phyloP scores from a whole-genome alignment of 768 basidiomycete species.

The Rhizopogon roseolus region DNA sequence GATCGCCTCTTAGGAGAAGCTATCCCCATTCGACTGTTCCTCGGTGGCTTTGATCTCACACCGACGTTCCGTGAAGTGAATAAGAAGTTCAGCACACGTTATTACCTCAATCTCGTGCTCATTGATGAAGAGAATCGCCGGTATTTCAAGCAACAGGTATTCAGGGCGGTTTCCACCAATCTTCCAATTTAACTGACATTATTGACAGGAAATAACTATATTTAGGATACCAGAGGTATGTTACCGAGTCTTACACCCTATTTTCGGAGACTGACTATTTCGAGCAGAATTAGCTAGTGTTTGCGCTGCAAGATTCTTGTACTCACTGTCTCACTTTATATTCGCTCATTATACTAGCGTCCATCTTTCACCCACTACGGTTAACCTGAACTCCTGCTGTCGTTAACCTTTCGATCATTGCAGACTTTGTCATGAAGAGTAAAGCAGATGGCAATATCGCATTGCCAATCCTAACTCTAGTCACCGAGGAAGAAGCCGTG shows the following conservation, averaged over 20 bases:
- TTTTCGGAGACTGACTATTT: conserved; percentile 3
- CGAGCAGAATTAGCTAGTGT: conserved; percentile 29
- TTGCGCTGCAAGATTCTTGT: neutral
- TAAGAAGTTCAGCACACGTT: conserved; percentile 97
- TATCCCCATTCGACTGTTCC: conserved; percentile 95
- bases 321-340: neutral
- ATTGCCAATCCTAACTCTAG: neutral
- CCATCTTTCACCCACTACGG: neutral
- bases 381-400: too few species aligned
- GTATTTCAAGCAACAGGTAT: conserved; percentile 95
- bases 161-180: conserved; percentile 4
- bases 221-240: conserved; percentile 86
- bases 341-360: neutral
- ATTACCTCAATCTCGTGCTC: conserved; percentile 95
- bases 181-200: neutral
- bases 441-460: neutral
- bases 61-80: conserved; percentile 99
- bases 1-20: conserved; percentile 71
- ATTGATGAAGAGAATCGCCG: conserved; percentile 98
- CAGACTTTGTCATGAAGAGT: neutral
- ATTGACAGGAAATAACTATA: conserved; percentile 72
- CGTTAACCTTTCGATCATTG: neutral
- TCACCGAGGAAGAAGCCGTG: neutral
- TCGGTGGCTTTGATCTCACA: conserved; percentile 97
- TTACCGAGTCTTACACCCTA: neutral